Evolutionary conservation across 305 asterid species (phyloP), one percentile per base, ranked within the genome.

Genomic region (Fraxinus floribunda): DNA sequence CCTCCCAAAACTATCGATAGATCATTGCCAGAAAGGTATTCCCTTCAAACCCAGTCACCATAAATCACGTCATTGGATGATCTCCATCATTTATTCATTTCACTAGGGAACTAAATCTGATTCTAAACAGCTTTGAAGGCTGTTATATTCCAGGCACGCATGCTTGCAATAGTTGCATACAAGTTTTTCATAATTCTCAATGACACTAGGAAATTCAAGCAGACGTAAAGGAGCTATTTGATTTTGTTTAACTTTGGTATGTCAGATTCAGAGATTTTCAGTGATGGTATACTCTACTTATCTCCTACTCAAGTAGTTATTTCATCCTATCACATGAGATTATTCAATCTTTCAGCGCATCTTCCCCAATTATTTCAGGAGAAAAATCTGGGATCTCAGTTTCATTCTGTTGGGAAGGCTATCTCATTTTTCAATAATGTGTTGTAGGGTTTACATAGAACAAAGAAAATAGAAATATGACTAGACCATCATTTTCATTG

Each of bases 91-190:
- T 32, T 32, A 71, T 71, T 71, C 41, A 71, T 71, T 71, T 71
- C 76, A 71, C 24, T 13, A 71, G 22, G 76, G 76, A 71, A 71
- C 76, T 71, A 70, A 70, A 29, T 71, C 39, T 71, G 26, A 32
- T 32, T 71, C 41, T 13, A 71, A 32, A 13, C 22, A 71, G 41
- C 76, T 32, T 32, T 32, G 76, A 18, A 15, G 41, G 39, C 11
- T 30, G 74, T 29, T 7, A 57, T 30, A 30, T 70, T 70, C 41
- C 41, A 70, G 9, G 76, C 2, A 32, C 24, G 7, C n/a, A 11
- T 71, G 44, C 76, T 71, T 71, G 39, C 38, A 11, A 30, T 30
- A 70, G 39, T 70, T 4, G 20, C 75, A 70, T 13, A 32, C 76
- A 71, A 15, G 41, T 32, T 71, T 71, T 71, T 71, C 38, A 30